Evolutionary conservation across 2,329 filamentous ascomycete genomes (phyloP), one percentile per base, ranked within the genome.

Genomic region (Penicillium olsonii): DNA sequence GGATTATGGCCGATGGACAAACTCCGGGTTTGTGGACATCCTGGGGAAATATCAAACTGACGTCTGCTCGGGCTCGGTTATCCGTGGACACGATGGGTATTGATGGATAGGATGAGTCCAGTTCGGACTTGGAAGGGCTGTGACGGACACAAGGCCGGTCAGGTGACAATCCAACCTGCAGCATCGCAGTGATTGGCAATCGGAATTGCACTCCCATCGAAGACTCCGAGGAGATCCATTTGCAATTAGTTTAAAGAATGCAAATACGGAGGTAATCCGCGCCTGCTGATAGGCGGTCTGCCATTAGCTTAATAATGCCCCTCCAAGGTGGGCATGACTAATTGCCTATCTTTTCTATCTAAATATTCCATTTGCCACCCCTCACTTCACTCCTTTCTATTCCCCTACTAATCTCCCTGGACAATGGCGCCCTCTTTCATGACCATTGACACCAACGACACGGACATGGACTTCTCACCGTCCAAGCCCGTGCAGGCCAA

Each of bases 391-490:
- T 33, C 19, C n/a, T 37, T 31, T 26, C 37, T 31, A 20, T 10
- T 27, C 15, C 40, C 35, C 18, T 31, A 12, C 27, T 22, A 27
- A 17, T 34, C 12, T 38, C 40, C 17, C 8, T 17, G n/a, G 5
- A 59, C 48, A 53, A 62, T 62, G 59, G 59, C 59, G 8, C 59
- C 59, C 40, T 62, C 59, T 41, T 67, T 79, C 58, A 68, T 82
- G 55, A 78, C 77, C 62, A 75, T 84, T 69, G 82, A 84, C 65
- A 74, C 75, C 34, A 77, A 77, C 55, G 74, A 62, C 26, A 46
- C 77, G 62, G 82, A 84, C 68, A 78, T 83, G 68, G 69, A 72
- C 60, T 65, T 69, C 42, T 45, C 65, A 42, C 44, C 70, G 22
- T 55, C 69, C 15, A 57, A 66, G 35, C 52, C 62, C 34, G 56